A percentile compares a stretch with the other conserved stretches of the same genome.
Conservation (phyloP, 108 stramenopile species). For the Fragilariopsis cylindrus region DNA sequence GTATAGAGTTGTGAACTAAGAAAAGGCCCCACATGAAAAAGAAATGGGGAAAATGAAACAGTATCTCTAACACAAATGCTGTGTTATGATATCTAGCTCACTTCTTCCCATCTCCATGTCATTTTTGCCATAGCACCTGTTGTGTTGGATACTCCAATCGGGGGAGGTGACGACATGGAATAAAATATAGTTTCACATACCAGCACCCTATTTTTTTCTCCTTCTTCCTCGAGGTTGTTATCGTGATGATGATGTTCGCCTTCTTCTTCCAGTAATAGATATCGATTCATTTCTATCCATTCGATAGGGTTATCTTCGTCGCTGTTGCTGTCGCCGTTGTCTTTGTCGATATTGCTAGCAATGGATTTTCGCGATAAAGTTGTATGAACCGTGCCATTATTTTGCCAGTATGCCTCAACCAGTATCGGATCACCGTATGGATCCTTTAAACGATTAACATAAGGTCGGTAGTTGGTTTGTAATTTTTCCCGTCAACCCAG, state of each 20-base stretch:
- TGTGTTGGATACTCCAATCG: background rate
- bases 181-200: background rate
- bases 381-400: slow-evolving; percentile 7
- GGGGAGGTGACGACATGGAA: background rate
- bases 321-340: too few species aligned
- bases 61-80: too few species aligned
- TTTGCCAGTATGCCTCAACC: slow-evolving; percentile 8
- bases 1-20: too few species aligned
- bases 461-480: too few species aligned
- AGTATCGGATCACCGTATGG: background rate
- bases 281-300: too few species aligned
- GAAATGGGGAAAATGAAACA: too few species aligned
- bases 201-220: background rate
- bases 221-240: background rate
- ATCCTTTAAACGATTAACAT: background rate
- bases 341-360: background rate
- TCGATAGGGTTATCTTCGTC: background rate
- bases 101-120: slow-evolving; percentile 6
- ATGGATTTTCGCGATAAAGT: background rate
- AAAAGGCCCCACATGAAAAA: too few species aligned
- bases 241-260: background rate
- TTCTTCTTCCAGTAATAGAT: background rate
- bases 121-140: background rate
- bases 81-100: background rate
- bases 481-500: too few species aligned